Conservation (phyloP, 768 basidiomycete genomes). For the Macrolepiota fuliginosa region DNA sequence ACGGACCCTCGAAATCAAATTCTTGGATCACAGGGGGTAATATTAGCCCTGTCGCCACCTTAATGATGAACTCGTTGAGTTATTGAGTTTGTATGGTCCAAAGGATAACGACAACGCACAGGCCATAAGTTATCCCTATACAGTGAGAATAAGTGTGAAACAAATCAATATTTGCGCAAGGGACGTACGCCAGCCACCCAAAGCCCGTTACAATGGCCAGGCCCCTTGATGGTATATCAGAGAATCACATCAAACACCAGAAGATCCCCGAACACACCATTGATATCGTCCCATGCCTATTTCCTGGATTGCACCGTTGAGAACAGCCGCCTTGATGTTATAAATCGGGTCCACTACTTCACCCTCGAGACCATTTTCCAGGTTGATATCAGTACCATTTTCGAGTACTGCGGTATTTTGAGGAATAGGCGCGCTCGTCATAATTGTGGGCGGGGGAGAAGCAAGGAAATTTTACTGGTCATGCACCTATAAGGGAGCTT, state of each 20-base stretch:
- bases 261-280: constrained; percentile 20
- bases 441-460: background rate
- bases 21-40: constrained; percentile 62
- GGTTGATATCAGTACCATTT: background rate
- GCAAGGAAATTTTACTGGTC: background rate
- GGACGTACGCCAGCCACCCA: constrained; percentile 29
- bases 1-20: constrained; percentile 59
- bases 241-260: background rate
- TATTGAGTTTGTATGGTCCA: background rate
- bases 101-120: constrained; percentile 12
- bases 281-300: constrained; percentile 28
- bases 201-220: constrained; percentile 28
- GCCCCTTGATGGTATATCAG: constrained; percentile 16
- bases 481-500: background rate
- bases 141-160: background rate
- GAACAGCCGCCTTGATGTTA: constrained; percentile 9
- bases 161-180: background rate
- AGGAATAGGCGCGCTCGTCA: background rate
- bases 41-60: constrained; percentile 42
- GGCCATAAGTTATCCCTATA: constrained; percentile 29
- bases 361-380: constrained; percentile 3
- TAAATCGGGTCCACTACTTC: constrained; percentile 10
- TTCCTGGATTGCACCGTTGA: constrained; percentile 17
- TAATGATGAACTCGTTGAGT: background rate
- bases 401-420: background rate